Evolutionary conservation across 257 asterid genomes (phyloP).

Genomic region (Solanum etuberosum): DNA sequence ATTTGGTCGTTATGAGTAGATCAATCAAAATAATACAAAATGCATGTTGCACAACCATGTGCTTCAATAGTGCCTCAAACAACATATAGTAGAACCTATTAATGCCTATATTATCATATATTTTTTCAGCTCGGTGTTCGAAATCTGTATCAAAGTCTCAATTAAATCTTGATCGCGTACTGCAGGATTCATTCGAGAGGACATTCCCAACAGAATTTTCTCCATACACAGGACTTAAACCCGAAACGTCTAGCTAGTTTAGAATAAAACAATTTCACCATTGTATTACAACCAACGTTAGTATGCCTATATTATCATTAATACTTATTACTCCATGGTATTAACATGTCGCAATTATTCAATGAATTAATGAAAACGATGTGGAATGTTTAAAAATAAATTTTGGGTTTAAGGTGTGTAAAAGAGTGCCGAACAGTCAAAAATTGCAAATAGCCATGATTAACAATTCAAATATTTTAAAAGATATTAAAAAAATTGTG

Average conservation of each 20-base stretch:
- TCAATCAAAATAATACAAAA: not conserved
- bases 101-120: not conserved
- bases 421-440: not conserved
- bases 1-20: not conserved
- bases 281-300: too few relatives aligned
- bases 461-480: not conserved
- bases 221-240: not conserved
- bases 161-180: fast-evolving
- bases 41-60: not conserved
- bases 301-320: not conserved
- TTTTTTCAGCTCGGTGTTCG: fast-evolving
- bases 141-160: too few relatives aligned
- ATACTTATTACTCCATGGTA: not conserved
- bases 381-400: not conserved
- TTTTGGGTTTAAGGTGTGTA: too few relatives aligned
- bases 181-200: fast-evolving
- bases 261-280: too few relatives aligned
- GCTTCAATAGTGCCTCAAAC: not conserved
- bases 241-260: too few relatives aligned
- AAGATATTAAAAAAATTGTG: not conserved
- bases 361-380: not conserved
- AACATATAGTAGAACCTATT: not conserved
- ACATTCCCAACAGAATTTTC: too few relatives aligned
- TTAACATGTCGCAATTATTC: not conserved
- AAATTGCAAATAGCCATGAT: not conserved